Base-by-base conservation (phyloP, 169 alveolate species). In the Cardiosporidium cionae region DNA sequence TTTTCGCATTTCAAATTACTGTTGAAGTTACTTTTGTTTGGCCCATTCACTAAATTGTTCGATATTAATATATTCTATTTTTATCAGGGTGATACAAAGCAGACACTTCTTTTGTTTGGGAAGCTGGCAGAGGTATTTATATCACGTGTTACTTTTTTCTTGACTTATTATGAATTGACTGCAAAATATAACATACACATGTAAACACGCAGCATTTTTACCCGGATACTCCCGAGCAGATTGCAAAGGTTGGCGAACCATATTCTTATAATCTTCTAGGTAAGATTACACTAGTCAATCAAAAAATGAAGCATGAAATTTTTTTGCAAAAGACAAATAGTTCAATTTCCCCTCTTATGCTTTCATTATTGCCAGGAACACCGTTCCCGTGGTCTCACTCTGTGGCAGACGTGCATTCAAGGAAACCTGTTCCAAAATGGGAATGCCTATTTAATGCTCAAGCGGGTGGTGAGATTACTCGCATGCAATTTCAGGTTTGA, bases 181-280 rank as follows among this genome's bases (percentile, higher is more conserved):
- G 58, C 16, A 16, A 44, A 44, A 44, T 44, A 44, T 44, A 16
- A n/a, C n/a, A 44, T n/a, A n/a, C n/a, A n/a, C n/a, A n/a, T n/a
- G n/a, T n/a, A 44, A 16, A 44, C 58, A 16, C 58, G 66, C 68
- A 63, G 68, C n/a, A 63, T 9, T 63, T 16, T n/a, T 63, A 63
- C 68, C 68, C 68, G n/a, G 25, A 63, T 52, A 63, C 68, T 16
- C 68, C 68, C 25, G 68, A 63, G 68, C 68, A 63, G 58, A 9
- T 9, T 16, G 66, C 35, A 9, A 63, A n/a, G 58, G 16, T 16
- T 9, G 68, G 68, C 16, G 68, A 63, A n/a, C 58, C 58, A 16
- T 63, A 63, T 52, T 9, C 68, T 63, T 63, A 22, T 16, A 9
- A 16, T n/a, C n/a, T 63, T 16, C 25, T 16, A 63, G 68, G 68